Evolutionary conservation across 2,329 filamentous ascomycete genomes (phyloP).

Genomic region (Arthroderma sp.): DNA sequence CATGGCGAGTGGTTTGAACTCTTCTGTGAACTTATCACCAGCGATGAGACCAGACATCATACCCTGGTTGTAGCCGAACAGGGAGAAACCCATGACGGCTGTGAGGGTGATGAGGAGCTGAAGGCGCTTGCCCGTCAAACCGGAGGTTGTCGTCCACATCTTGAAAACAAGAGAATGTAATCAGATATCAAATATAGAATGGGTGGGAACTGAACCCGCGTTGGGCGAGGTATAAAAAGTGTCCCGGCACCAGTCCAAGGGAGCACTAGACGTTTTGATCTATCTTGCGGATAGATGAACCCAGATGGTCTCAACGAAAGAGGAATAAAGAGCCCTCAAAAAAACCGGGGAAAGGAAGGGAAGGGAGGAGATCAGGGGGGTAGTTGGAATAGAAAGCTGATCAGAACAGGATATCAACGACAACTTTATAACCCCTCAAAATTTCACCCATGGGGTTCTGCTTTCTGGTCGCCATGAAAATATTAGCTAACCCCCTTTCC

Average conservation of each 20-base stretch:
- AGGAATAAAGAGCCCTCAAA: background rate
- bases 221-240: no score
- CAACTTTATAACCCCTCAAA: no score
- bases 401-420: no score
- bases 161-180: no score
- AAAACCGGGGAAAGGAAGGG: background rate
- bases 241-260: no score
- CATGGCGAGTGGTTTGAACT: constrained; percentile 13
- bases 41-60: constrained; percentile 17
- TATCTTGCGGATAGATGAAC: background rate
- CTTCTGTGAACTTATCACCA: constrained; percentile 11
- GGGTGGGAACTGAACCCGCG: no score
- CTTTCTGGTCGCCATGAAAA: no score
- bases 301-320: background rate
- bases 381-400: no score
- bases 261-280: no score
- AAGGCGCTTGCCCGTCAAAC: constrained; percentile 36
- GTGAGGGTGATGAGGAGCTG: constrained; percentile 47
- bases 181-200: background rate
- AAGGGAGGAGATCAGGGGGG: background rate
- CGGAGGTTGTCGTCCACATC: no score
- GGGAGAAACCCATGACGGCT: constrained; percentile 45
- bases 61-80: constrained; percentile 41
- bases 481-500: no score
- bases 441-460: no score